Conservation (phyloP, 306 rosid species). For the Vicia villosa region DNA sequence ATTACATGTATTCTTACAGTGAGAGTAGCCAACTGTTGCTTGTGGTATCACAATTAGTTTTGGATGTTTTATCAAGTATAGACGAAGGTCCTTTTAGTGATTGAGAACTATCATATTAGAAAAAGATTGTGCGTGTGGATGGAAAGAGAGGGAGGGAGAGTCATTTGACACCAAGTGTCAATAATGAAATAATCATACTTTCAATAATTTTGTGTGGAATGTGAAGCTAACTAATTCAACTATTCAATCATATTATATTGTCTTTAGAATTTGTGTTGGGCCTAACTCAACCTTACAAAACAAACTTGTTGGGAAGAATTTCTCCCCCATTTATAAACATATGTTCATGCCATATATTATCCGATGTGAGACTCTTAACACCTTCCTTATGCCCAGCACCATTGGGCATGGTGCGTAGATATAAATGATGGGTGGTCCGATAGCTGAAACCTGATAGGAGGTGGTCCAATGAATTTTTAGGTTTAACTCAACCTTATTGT, state of each 20-base stretch:
- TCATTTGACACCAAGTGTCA: neutral
- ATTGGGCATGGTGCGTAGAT: too few species aligned
- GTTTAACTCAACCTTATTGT: too few species aligned
- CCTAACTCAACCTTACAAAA: too few species aligned
- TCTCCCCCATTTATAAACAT: too few species aligned
- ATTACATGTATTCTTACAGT: neutral
- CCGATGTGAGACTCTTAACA: too few species aligned
- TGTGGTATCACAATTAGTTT: neutral
- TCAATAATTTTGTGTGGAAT: neutral
- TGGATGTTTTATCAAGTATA: neutral
- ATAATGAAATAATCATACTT: neutral
- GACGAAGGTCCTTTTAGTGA: neutral
- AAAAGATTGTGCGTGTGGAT: neutral
- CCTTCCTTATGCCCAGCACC: too few species aligned
- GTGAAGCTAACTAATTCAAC: conserved; percentile 1
- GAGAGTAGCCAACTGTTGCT: conserved; percentile 1
- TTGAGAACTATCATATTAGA: neutral
- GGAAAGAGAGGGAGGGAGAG: neutral
- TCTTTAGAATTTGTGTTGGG: neutral
- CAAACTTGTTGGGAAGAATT: too few species aligned
- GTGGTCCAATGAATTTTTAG: too few species aligned
- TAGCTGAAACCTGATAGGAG: too few species aligned
- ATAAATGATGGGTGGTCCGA: too few species aligned
- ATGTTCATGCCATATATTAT: too few species aligned
- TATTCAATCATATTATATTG: neutral